A percentile compares a stretch with the other conserved stretches of the same genome.
phyloP scores from a whole-genome alignment of 1,284 basidiomycete species.

The Apiotrichum gamsii region DNA sequence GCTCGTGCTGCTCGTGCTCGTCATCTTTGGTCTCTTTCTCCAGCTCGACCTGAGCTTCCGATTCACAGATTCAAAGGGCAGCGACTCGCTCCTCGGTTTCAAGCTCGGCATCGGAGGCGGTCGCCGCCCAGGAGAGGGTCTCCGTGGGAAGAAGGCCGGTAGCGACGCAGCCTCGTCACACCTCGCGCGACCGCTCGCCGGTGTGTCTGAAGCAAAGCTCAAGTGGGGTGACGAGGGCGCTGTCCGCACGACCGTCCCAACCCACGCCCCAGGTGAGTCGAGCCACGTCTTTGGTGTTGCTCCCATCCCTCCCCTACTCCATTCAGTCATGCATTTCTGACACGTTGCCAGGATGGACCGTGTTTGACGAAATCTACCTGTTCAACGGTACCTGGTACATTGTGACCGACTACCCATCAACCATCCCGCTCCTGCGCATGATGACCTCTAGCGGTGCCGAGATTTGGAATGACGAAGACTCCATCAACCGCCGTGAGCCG shows the following conservation, averaged over 20 bases:
- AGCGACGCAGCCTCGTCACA: not conserved
- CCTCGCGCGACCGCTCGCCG: not conserved
- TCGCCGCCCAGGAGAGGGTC: not conserved
- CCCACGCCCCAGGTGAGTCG: slow-evolving; percentile 46
- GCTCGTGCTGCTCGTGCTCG: slow-evolving; percentile 34
- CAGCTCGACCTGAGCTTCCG: slow-evolving; percentile 42
- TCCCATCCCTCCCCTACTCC: no score
- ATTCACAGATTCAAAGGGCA: slow-evolving; percentile 28
- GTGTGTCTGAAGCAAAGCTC: slow-evolving; percentile 29
- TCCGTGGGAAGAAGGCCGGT: not conserved
- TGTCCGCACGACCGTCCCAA: slow-evolving; percentile 35
- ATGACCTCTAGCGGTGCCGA: slow-evolving; percentile 49
- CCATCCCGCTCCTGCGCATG: slow-evolving; percentile 44
- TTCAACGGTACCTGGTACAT: slow-evolving; percentile 49
- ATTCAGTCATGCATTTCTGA: no score
- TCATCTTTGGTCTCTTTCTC: slow-evolving; percentile 38
- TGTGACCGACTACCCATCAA: slow-evolving; percentile 46
- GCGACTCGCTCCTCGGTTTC: slow-evolving; percentile 29
- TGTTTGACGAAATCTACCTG: slow-evolving; percentile 62
- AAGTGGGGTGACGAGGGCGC: slow-evolving; percentile 39
- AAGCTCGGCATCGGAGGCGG: slow-evolving; percentile 31
- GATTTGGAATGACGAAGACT: slow-evolving; percentile 49
- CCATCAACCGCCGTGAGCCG: slow-evolving; percentile 51
- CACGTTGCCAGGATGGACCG: slow-evolving; percentile 66
- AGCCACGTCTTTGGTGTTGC: no score